Evolutionary conservation across 352 stramenopile genomes (phyloP).

Genomic region (Pythium phragmiticola): DNA sequence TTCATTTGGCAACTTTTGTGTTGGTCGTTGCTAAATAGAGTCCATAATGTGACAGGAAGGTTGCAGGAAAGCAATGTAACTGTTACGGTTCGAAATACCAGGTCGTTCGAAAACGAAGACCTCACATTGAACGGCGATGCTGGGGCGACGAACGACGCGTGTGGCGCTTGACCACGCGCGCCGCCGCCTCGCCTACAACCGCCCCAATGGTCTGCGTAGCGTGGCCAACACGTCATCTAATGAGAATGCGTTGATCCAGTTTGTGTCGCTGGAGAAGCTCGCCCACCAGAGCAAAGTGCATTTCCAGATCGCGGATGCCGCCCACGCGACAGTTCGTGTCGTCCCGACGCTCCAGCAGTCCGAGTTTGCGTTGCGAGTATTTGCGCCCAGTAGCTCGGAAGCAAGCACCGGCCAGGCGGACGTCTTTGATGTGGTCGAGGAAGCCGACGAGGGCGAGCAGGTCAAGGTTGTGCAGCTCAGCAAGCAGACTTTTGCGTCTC

Average conservation of each 20-base stretch:
- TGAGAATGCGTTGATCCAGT: conserved; percentile 17
- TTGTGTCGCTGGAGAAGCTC: conserved; percentile 37
- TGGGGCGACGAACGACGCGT: conserved; percentile 4
- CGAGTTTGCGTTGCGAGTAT: conserved; percentile 49
- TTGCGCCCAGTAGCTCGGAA: neutral
- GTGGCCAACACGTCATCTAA: neutral
- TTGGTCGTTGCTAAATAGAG: conserved; percentile 2
- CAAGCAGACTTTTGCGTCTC: neutral
- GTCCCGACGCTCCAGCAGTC: conserved; percentile 44
- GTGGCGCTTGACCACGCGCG: conserved; percentile 6
- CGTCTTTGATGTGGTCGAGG: conserved; percentile 36
- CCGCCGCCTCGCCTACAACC: neutral
- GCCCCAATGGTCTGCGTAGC: neutral
- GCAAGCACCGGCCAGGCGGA: neutral
- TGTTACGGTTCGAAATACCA: conserved; percentile 6
- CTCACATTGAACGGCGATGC: conserved; percentile 4
- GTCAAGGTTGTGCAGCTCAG: conserved; percentile 13
- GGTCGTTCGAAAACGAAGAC: neutral
- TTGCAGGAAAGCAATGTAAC: conserved; percentile 1
- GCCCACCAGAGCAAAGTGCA: conserved; percentile 42
- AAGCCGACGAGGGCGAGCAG: neutral
- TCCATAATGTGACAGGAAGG: neutral
- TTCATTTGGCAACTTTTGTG: conserved; percentile 12
- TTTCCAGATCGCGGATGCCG: conserved; percentile 39
- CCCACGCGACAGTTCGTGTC: conserved; percentile 39